Conservation (phyloP, 2,329 filamentous ascomycete genomes). For the Alternaria consortialis region DNA sequence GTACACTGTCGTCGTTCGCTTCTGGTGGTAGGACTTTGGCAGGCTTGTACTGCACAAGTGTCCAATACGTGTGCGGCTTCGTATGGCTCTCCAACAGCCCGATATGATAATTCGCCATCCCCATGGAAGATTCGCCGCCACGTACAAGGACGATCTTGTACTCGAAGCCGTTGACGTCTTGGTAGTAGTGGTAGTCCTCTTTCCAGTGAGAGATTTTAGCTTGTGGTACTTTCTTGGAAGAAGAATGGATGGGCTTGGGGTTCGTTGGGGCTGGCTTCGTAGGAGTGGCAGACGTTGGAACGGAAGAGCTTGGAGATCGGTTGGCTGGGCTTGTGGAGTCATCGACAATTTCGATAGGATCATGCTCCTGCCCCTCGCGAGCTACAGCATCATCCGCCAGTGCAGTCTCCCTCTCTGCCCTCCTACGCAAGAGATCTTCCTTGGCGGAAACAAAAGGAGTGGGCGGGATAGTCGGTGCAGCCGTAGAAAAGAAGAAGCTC, state of each 20-base stretch:
- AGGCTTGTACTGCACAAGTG: constrained; percentile 37
- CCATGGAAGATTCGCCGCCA: constrained; percentile 56
- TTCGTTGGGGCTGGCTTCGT: neutral
- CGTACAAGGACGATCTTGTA: constrained; percentile 72
- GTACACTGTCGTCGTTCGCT: neutral
- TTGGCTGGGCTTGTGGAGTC: neutral
- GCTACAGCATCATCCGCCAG: constrained; percentile 12
- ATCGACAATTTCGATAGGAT: constrained; percentile 2
- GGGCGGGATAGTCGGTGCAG: neutral
- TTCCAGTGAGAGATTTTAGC: constrained; percentile 50
- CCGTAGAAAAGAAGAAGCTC: constrained; percentile 35
- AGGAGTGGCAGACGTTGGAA: neutral
- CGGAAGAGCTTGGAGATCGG: neutral
- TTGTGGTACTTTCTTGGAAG: neutral
- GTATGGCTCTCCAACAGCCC: constrained; percentile 47
- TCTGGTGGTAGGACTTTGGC: neutral
- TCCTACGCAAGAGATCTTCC: constrained; percentile 32
- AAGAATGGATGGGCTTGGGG: neutral
- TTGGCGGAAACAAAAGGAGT: constrained; percentile 28
- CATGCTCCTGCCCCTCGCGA: neutral
- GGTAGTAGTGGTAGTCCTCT: constrained; percentile 68
- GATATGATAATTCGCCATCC: constrained; percentile 63
- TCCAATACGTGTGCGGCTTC: constrained; percentile 43
- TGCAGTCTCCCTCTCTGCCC: constrained; percentile 30
- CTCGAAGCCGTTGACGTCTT: constrained; percentile 67